These are phyloP conservation scores for Phytophthora gonapodyides DNA, from an alignment of 352 stramenopile species.

Conservation along the genomic window DNA sequence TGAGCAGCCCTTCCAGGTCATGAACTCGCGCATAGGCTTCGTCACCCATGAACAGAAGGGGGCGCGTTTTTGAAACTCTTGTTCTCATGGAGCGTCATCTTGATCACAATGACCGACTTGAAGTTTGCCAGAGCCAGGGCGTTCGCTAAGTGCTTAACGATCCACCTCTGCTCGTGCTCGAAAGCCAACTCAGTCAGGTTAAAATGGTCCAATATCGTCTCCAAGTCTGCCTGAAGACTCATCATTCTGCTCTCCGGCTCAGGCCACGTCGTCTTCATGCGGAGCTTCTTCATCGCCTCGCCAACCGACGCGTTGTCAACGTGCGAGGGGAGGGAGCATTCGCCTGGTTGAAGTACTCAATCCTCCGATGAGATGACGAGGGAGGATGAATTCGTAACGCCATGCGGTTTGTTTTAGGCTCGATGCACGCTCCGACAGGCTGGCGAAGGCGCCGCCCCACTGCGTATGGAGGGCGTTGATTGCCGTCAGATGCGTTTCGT, in stretches of 20 bases:
- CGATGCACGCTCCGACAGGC: neutral
- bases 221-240: neutral
- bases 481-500: neutral
- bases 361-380: neutral
- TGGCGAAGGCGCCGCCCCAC: neutral
- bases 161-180: neutral
- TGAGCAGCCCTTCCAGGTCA: no score
- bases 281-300: neutral
- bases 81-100: neutral
- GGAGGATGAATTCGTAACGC: neutral
- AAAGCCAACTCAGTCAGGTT: neutral
- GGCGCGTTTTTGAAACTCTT: neutral
- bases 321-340: no score
- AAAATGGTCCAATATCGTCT: neutral
- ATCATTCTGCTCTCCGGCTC: slow-evolving; percentile 1
- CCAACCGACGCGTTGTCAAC: neutral
- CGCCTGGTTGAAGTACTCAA: no score
- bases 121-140: neutral
- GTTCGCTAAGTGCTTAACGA: neutral
- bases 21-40: neutral
- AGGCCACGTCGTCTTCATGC: neutral
- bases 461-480: slow-evolving; percentile 2
- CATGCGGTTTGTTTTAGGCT: neutral
- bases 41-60: neutral
- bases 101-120: neutral